Evolutionary conservation across 345 rosid species (phyloP), one percentile per base, ranked within the genome.

Genomic region (Boechera stricta): DNA sequence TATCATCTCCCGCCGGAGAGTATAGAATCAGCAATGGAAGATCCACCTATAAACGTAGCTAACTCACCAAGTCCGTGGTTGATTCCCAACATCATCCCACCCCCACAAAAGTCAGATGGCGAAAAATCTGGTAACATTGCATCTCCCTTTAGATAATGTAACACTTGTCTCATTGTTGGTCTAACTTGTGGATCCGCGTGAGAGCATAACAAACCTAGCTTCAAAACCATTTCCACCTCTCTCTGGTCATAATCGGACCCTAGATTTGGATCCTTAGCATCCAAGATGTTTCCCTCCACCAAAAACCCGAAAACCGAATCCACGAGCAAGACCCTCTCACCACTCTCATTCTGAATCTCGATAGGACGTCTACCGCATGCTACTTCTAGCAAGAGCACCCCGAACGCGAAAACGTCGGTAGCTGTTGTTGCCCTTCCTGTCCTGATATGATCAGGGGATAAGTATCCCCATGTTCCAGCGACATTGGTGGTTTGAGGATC

Each of bases 351-450:
- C 0, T 15, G 74, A 24, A 38, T 29, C 60, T 72, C 18, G 6
- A 88, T 84, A 1, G 95, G 95, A 70, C 90, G 86, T 35, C 93
- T 85, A 41, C 98, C 93, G 36, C 98, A 93, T 0, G 64, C 86
- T 5, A 87, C 89, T 77, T 91, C 97, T 4, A 93, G 80, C 74
- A 93, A 15, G 15, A 93, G 76, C 16, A 94, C 96, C 41, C 98
- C 98, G 32, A 91, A 93, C 6, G 98, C 94, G 29, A 77, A 93
- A 68, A 93, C 90, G 77, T 93, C 97, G 0, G 96, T 89, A 53
- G 84, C 56, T 0, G 81, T 61, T 0, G 91, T 82, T 7, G 94
- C 85, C 76, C 83, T 84, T 32, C 93, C 98, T 13, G 94, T 91
- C 77, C 80, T 80, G 4, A 91, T 76, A 2, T 83, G 79, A 74